phyloP scores from a whole-genome alignment of 1,284 basidiomycete genomes.

The Gyrodon tennesseensis region DNA sequence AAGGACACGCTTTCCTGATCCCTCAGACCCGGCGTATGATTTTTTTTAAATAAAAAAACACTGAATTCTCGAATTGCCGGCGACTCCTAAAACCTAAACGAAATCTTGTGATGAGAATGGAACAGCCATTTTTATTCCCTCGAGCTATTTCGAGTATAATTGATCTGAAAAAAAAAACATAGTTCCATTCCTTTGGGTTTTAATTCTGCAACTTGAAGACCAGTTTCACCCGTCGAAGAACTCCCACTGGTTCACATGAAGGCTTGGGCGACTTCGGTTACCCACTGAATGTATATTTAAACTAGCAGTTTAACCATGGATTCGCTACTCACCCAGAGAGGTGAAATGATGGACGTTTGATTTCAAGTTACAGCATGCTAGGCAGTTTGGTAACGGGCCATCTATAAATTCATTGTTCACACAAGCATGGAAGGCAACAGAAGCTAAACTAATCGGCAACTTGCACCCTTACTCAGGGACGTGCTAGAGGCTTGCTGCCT shows the following conservation, averaged over 20 bases:
- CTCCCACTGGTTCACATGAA: neutral
- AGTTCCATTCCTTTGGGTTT: neutral
- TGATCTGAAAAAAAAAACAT: neutral
- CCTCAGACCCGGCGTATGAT: constrained; percentile 34
- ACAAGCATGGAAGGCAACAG: neutral
- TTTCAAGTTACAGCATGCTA: neutral
- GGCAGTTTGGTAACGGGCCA: too few species aligned
- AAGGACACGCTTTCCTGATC: constrained; percentile 38
- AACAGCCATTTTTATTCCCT: neutral
- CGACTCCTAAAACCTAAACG: neutral
- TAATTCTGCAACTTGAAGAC: too few species aligned
- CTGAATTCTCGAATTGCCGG: too few species aligned
- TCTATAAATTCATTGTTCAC: neutral
- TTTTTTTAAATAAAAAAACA: too few species aligned
- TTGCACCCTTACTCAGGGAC: too few species aligned
- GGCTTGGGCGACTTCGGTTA: neutral
- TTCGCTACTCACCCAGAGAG: neutral
- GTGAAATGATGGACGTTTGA: neutral
- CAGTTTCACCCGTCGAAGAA: neutral
- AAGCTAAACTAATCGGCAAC: neutral
- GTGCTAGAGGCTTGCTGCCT: too few species aligned
- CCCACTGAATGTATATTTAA: neutral
- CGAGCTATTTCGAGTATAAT: too few species aligned
- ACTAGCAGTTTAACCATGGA: neutral
- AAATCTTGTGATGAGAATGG: neutral